A percentile compares a stretch with the other conserved stretches of the same genome.
These are phyloP conservation scores for Acanthamoeba healyi DNA, from an alignment of 208 protist genomes.

Conservation along the genomic window DNA sequence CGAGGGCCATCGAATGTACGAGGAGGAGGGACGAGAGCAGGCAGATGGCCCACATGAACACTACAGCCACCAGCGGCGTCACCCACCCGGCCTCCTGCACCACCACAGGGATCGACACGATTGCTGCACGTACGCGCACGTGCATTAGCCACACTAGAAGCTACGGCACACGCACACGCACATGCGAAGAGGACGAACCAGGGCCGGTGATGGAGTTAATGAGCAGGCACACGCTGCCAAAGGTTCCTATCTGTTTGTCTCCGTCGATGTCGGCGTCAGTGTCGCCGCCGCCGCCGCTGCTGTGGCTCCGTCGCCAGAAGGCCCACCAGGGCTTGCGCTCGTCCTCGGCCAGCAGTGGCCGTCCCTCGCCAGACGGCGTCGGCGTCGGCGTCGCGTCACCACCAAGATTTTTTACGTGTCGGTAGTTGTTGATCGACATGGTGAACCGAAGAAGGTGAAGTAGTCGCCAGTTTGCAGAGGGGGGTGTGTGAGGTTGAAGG, in stretches of 20 bases:
- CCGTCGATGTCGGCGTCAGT: not conserved
- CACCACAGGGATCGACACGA: slow-evolving; percentile 44
- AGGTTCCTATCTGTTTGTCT: slow-evolving; percentile 30
- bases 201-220: slow-evolving; percentile 57
- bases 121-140: not conserved
- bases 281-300: not conserved
- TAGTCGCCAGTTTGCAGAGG: not conserved
- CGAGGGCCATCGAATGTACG: slow-evolving; percentile 44
- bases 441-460: not conserved
- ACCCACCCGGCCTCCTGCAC: slow-evolving; percentile 61
- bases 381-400: not conserved
- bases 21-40: slow-evolving; percentile 56
- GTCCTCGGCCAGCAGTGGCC: not conserved
- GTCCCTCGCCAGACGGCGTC: not conserved
- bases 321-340: not conserved
- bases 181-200: not conserved
- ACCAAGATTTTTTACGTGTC: not conserved
- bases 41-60: slow-evolving; percentile 50
- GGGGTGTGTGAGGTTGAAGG: too few species aligned
- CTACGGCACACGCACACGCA: not conserved
- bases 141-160: not conserved
- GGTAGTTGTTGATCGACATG: slow-evolving; percentile 33
- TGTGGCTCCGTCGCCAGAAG: not conserved
- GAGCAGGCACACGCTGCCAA: slow-evolving; percentile 30
- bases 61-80: slow-evolving; percentile 22